Conservation (phyloP, 495 filamentous ascomycete species). For the Entonaema liquescens region DNA sequence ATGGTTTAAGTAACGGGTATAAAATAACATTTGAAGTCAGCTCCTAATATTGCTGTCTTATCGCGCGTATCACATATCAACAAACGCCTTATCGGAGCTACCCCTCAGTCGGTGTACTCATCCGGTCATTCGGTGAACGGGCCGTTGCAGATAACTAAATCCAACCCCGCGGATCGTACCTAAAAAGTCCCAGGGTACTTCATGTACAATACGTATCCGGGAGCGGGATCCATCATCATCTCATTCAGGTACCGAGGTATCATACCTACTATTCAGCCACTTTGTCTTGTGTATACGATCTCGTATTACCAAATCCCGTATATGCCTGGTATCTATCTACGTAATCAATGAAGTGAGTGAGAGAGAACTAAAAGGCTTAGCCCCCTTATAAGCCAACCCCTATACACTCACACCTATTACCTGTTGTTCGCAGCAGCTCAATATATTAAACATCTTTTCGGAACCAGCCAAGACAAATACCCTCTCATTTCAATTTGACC, state of each 20-base stretch:
- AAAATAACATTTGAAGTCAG: background rate
- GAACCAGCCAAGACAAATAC: background rate
- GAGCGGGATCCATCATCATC: background rate
- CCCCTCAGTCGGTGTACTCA: slow-evolving; percentile 36
- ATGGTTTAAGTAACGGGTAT: too few species aligned
- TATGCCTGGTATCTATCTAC: too few species aligned
- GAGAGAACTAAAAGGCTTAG: background rate
- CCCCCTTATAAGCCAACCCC: too few species aligned
- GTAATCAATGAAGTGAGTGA: background rate
- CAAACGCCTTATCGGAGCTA: slow-evolving; percentile 35
- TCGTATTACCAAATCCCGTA: background rate
- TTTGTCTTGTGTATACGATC: background rate
- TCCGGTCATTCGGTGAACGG: slow-evolving; percentile 9
- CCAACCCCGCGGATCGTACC: slow-evolving; percentile 22
- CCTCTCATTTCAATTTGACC: background rate
- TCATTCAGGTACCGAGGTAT: background rate
- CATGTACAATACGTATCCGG: slow-evolving; percentile 3
- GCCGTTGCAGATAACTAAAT: slow-evolving; percentile 11
- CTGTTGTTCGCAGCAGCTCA: background rate
- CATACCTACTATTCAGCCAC: background rate
- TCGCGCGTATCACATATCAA: background rate
- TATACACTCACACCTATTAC: too few species aligned
- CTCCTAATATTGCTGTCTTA: background rate
- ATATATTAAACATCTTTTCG: background rate
- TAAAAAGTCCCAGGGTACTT: background rate